A percentile compares a stretch with the other conserved stretches of the same genome.
phyloP scores from a whole-genome alignment of 2,329 filamentous ascomycete species.

The Calonectria leucothoes region DNA sequence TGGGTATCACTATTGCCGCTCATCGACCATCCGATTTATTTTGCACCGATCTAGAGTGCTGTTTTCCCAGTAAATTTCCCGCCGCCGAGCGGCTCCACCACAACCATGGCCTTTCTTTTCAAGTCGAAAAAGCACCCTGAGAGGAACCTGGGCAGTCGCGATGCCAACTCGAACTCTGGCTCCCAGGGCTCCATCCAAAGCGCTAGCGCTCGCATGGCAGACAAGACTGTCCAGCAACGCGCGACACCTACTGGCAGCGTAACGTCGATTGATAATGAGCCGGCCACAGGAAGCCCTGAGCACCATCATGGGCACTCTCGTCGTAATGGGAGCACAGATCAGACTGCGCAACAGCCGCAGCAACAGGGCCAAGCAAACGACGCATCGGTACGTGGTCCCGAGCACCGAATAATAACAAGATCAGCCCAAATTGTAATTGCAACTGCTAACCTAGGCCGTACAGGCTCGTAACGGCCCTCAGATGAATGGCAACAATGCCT shows the following conservation, averaged over 20 bases:
- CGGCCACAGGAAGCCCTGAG: slow-evolving; percentile 71
- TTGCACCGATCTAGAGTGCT: slow-evolving; percentile 28
- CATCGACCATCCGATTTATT: slow-evolving; percentile 20
- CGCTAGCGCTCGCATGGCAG: slow-evolving; percentile 58
- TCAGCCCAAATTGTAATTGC: background rate
- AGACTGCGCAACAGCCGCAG: slow-evolving; percentile 53
- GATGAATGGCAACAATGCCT: slow-evolving; percentile 72
- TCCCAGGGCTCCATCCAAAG: slow-evolving; percentile 61
- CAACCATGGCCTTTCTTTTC: slow-evolving; percentile 82
- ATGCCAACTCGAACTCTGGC: slow-evolving; percentile 60
- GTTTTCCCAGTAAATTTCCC: slow-evolving; percentile 32
- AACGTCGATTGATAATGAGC: slow-evolving; percentile 75
- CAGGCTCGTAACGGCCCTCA: slow-evolving; percentile 68
- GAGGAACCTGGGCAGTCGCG: slow-evolving; percentile 66
- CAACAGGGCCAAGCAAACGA: background rate
- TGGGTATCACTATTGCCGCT: slow-evolving; percentile 5
- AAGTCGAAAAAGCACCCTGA: slow-evolving; percentile 84
- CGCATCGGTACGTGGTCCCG: background rate
- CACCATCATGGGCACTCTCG: slow-evolving; percentile 64
- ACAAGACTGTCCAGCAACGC: slow-evolving; percentile 67
- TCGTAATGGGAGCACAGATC: slow-evolving; percentile 63
- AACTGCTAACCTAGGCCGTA: slow-evolving; percentile 23
- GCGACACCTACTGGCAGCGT: slow-evolving; percentile 83
- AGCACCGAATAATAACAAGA: background rate
- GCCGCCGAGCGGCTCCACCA: slow-evolving; percentile 53